These are phyloP conservation scores for Dalbergia cochinchinensis DNA, from an alignment of 306 rosid genomes.

Conservation along the genomic window DNA sequence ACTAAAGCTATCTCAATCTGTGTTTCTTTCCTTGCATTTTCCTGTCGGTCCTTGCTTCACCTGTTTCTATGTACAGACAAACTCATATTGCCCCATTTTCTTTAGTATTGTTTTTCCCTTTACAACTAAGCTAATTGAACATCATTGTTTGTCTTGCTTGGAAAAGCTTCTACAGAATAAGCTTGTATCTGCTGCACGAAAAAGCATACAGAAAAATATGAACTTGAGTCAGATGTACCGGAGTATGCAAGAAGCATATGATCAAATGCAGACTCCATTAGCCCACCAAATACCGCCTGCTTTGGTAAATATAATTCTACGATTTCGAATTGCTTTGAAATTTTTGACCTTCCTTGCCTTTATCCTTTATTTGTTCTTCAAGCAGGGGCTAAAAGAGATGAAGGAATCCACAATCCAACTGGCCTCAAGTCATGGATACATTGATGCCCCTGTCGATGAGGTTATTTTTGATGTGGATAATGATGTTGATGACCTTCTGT, in stretches of 20 bases:
- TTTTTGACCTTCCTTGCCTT: slow-evolving; percentile 22
- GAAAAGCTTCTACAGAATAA: slow-evolving; percentile 78
- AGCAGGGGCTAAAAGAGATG: slow-evolving; percentile 77
- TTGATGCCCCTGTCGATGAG: slow-evolving; percentile 83
- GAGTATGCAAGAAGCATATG: slow-evolving; percentile 77
- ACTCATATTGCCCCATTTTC: slow-evolving; percentile 13
- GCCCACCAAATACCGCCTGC: slow-evolving; percentile 72
- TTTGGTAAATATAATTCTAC: slow-evolving; percentile 56
- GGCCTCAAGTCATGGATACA: slow-evolving; percentile 72
- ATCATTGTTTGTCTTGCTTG: slow-evolving; percentile 38
- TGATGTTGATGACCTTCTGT: slow-evolving; percentile 82
- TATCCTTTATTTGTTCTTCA: slow-evolving; percentile 22
- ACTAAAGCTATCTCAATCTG: not conserved
- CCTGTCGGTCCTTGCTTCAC: slow-evolving; percentile 15
- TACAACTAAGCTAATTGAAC: slow-evolving; percentile 1
- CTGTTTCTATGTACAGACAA: not conserved
- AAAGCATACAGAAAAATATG: slow-evolving; percentile 64
- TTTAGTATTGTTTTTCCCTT: not conserved
- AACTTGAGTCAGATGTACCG: slow-evolving; percentile 74
- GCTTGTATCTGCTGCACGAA: slow-evolving; percentile 72
- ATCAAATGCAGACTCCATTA: slow-evolving; percentile 85
- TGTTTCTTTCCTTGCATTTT: not conserved
- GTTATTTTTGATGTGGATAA: slow-evolving; percentile 73
- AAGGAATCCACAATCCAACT: slow-evolving; percentile 76
- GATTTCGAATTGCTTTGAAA: slow-evolving; percentile 6